Evolutionary conservation across 257 asterid genomes (phyloP).

Genomic region (Nicotiana attenuata): DNA sequence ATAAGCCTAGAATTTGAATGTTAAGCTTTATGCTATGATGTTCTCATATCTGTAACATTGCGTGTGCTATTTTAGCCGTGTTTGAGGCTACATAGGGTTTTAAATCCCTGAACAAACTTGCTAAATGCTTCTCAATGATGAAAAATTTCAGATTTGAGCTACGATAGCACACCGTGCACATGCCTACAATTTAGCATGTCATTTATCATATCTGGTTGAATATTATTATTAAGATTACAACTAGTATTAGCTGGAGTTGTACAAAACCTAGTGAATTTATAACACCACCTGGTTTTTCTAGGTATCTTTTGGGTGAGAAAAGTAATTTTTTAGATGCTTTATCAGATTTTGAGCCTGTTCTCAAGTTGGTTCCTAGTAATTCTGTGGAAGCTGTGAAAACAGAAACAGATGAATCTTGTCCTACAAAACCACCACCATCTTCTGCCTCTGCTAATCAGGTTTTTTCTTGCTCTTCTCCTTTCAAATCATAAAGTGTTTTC

Average conservation of each 20-base stretch:
- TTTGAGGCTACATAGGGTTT: too few relatives aligned
- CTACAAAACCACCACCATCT: constrained; percentile 1
- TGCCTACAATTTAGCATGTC: too few relatives aligned
- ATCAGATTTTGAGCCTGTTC: constrained; percentile 36
- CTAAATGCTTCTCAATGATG: too few relatives aligned
- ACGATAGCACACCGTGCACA: too few relatives aligned
- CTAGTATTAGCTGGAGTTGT: constrained; percentile 52
- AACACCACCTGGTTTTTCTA: constrained; percentile 69
- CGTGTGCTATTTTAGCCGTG: too few relatives aligned
- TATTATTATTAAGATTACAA: not conserved
- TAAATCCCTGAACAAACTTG: too few relatives aligned
- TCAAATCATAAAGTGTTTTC: not conserved
- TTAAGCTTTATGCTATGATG: too few relatives aligned
- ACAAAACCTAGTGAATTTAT: constrained; percentile 46
- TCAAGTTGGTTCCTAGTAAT: constrained; percentile 15
- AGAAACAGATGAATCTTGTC: constrained; percentile 18
- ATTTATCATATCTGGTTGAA: too few relatives aligned
- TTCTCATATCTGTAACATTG: too few relatives aligned
- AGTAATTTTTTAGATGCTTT: constrained; percentile 19
- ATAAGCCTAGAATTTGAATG: too few relatives aligned
- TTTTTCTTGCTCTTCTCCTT: not conserved
- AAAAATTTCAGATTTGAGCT: too few relatives aligned
- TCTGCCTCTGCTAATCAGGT: not conserved
- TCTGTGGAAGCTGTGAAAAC: not conserved
- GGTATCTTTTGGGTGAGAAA: constrained; percentile 54